Base-by-base conservation (phyloP, 2,329 filamentous ascomycete species). In the Aschersonia sp. region DNA sequence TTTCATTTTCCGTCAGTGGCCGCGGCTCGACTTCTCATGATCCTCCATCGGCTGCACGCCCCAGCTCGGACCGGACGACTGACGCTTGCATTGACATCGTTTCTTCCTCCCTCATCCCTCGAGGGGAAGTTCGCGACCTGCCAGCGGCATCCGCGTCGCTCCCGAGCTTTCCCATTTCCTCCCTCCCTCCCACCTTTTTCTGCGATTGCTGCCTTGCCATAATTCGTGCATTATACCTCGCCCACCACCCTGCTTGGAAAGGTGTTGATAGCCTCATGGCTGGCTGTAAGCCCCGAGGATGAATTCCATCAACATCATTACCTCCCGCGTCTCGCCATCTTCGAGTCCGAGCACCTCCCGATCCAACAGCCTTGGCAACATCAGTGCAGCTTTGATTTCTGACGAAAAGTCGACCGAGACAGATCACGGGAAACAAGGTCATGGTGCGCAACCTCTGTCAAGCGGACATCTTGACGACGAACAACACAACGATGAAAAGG, bases 231-330 rank as follows among this genome's bases (percentile, higher is more conserved):
- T 47, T 31, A 12, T 6, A 28, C 12, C 30, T 38, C 20, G 6
- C 47, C 10, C 20, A 7, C 47, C 10, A 20, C 28, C 29, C 42
- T 38, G 35, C 30, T 46, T 29, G 50, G 47, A 45, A 47, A 49
- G 50, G 44, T 47, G 28, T 30, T 9, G 31, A 28, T 47, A 47
- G 46, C 47, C 61, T 69, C 67, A 78, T 81, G 78, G 78, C 74
- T 73, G 67, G 64, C 65, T 64, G 59, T 64, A 64, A 58, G 57
- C 61, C 58, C 66, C 67, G 73, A 85, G 76, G 70, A 96, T 96
- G 91, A 96, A 96, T 81, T 94, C 89, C 60, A 75, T 95, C 73
- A 94, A 92, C 71, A 87, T 95, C 65, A 80, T 96, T 65, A 92
- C 88, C 61, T 81, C 86, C 64, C 83, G 85, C 70, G 85, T 89